Evolutionary conservation across 2,329 filamentous ascomycete species (phyloP).

Genomic region (Aspergillus ibericus): DNA sequence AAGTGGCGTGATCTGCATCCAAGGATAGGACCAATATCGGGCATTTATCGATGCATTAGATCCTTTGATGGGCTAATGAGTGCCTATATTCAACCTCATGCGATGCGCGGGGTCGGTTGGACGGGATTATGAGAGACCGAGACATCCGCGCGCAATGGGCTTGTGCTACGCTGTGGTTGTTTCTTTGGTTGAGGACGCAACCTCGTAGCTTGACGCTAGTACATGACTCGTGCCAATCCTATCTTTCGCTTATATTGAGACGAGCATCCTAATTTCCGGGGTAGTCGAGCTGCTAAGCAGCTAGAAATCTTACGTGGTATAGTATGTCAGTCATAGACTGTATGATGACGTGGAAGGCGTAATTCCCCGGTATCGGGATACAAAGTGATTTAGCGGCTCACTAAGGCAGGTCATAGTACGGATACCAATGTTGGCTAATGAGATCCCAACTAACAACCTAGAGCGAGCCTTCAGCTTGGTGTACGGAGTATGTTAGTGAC

Average conservation of each 20-base stretch:
- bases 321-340: too few species aligned
- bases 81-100: neutral
- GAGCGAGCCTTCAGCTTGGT: too few species aligned
- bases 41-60: neutral
- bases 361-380: too few species aligned
- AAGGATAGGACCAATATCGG: neutral
- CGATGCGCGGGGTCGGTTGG: neutral
- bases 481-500: too few species aligned
- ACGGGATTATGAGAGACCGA: neutral
- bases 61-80: neutral
- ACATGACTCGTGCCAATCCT: neutral
- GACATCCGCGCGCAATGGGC: neutral
- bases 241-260: neutral
- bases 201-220: neutral
- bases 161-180: neutral
- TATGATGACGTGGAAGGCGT: too few species aligned
- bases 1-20: neutral
- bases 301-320: too few species aligned
- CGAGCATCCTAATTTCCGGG: too few species aligned
- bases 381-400: too few species aligned
- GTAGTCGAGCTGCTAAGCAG: too few species aligned
- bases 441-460: too few species aligned
- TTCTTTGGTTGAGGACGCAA: neutral
- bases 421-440: too few species aligned
- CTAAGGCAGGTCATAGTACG: too few species aligned